Evolutionary conservation across 176 grass and related monocot genomes (phyloP).

Genomic region (Carex myosuroides): DNA sequence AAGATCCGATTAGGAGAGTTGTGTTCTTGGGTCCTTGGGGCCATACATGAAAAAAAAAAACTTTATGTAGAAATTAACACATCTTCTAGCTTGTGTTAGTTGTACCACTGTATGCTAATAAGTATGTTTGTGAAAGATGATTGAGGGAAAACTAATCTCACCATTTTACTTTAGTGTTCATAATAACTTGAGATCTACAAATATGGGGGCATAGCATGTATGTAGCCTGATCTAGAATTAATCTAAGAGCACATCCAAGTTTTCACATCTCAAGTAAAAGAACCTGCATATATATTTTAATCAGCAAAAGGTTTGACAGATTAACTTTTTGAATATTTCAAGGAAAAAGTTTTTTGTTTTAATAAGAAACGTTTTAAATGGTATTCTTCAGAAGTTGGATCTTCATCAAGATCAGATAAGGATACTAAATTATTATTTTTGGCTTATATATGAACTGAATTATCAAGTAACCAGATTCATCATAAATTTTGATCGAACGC

Average conservation of each 20-base stretch:
- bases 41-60: constrained; percentile 60
- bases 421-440: background rate
- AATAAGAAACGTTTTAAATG: background rate
- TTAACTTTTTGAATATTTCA: background rate
- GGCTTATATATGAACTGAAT: background rate
- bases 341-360: background rate
- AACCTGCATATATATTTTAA: background rate
- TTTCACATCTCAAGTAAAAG: background rate
- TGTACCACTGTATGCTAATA: constrained; percentile 15
- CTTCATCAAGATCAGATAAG: background rate
- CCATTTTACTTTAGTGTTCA: background rate
- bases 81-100: constrained; percentile 11
- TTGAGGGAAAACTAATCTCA: background rate
- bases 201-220: background rate
- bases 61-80: background rate
- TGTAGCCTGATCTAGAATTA: background rate
- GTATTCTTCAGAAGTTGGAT: background rate
- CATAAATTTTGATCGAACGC: background rate
- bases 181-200: background rate
- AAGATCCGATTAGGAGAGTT: constrained; percentile 88
- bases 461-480: background rate
- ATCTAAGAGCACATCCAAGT: background rate
- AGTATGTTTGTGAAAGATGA: background rate
- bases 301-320: background rate
- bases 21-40: constrained; percentile 97